A percentile compares a stretch with the other conserved stretches of the same genome.
Evolutionary conservation across 345 rosid species (phyloP).

Genomic region (Lepidium africanum): DNA sequence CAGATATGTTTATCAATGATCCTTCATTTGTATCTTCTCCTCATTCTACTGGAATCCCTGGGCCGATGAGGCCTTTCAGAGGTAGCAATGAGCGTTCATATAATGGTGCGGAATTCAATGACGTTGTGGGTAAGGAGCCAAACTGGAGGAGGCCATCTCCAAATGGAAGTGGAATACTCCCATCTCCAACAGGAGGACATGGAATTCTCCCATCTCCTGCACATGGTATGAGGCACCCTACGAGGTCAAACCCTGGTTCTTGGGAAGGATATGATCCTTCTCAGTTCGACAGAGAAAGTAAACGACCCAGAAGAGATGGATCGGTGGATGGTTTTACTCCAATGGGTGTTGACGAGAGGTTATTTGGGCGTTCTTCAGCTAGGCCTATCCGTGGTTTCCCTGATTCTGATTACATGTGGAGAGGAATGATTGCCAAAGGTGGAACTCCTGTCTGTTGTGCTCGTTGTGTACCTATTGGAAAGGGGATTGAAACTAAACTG

Average conservation of each 20-base stretch:
- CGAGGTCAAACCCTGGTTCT: slow-evolving; percentile 47
- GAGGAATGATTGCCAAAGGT: slow-evolving; percentile 58
- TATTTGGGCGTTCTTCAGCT: slow-evolving; percentile 36
- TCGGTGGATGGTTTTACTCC: slow-evolving; percentile 34
- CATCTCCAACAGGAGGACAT: slow-evolving; percentile 57
- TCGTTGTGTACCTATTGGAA: slow-evolving; percentile 51
- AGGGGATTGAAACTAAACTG: slow-evolving; percentile 43
- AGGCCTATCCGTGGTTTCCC: slow-evolving; percentile 25
- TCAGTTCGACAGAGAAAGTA: slow-evolving; percentile 59
- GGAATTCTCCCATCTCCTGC: slow-evolving; percentile 56
- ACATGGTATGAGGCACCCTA: slow-evolving; percentile 40
- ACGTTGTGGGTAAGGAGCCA: slow-evolving; percentile 36
- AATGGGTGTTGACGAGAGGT: slow-evolving; percentile 37
- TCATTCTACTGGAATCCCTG: slow-evolving; percentile 30
- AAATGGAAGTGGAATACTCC: slow-evolving; percentile 44
- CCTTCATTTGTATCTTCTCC: slow-evolving; percentile 35
- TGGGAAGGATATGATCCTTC: slow-evolving; percentile 71
- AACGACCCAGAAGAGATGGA: slow-evolving; percentile 67
- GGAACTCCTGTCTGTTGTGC: slow-evolving; percentile 58
- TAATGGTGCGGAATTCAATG: slow-evolving; percentile 51
- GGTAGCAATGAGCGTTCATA: slow-evolving; percentile 44
- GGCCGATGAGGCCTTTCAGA: slow-evolving; percentile 41
- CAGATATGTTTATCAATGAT: slow-evolving; percentile 46
- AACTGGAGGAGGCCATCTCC: slow-evolving; percentile 74
- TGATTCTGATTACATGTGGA: slow-evolving; percentile 63